These are phyloP conservation scores for Fusarium aywerte DNA, from an alignment of 2,329 filamentous ascomycete genomes.

Conservation along the genomic window DNA sequence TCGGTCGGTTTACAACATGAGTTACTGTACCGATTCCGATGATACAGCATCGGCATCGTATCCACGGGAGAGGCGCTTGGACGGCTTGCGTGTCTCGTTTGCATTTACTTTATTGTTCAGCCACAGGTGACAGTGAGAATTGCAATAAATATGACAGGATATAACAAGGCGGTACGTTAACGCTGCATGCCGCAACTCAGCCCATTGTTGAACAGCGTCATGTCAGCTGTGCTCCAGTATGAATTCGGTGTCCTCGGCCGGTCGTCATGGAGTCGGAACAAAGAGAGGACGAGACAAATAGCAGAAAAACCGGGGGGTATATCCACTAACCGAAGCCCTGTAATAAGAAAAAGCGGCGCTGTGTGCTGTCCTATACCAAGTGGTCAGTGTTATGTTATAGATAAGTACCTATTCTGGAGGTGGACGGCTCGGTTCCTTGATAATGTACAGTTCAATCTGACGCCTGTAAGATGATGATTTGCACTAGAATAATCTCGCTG, in stretches of 20 bases:
- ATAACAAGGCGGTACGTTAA: constrained; percentile 6
- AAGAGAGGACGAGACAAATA: background rate
- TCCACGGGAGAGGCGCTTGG: constrained; percentile 28
- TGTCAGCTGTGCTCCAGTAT: constrained; percentile 19
- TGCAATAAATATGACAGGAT: background rate
- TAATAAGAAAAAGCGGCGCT: constrained; percentile 23
- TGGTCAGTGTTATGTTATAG: constrained; percentile 2
- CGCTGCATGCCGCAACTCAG: constrained; percentile 28
- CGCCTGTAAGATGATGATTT: constrained; percentile 30
- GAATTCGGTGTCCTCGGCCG: constrained; percentile 10
- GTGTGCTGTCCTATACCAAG: constrained; percentile 2
- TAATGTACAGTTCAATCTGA: background rate
- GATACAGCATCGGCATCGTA: constrained; percentile 33
- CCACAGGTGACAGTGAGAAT: constrained; percentile 3
- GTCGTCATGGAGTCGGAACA: constrained; percentile 18
- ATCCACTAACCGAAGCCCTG: constrained; percentile 15
- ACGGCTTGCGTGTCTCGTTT: constrained; percentile 36
- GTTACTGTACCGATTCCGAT: constrained; percentile 19
- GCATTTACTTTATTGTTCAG: constrained; percentile 4
- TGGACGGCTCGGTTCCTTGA: background rate
- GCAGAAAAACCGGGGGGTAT: constrained; percentile 23
- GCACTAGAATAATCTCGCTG: constrained; percentile 24
- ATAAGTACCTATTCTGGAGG: background rate
- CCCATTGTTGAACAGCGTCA: constrained; percentile 31
- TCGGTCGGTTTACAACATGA: constrained; percentile 17